Conservation (phyloP, 2,329 filamentous ascomycete species). For the Aspergillus versicolor region DNA sequence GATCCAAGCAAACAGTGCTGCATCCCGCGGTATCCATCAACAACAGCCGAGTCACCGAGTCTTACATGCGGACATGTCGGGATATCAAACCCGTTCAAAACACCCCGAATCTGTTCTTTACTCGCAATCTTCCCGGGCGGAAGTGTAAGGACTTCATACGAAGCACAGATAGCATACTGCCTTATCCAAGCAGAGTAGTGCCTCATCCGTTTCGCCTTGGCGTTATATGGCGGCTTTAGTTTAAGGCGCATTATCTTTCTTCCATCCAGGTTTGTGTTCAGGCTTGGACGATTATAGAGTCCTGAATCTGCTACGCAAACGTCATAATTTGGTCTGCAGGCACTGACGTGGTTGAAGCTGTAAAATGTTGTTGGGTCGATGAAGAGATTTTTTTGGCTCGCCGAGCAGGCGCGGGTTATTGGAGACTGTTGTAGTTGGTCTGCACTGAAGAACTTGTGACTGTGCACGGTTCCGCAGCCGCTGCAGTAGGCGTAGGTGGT, state of each 20-base stretch:
- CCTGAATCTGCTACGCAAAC: too few relatives aligned
- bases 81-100: conserved; percentile 2
- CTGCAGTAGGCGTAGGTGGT: neutral
- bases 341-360: neutral
- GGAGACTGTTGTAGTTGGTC: neutral
- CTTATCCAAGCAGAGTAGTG: neutral
- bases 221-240: too few relatives aligned
- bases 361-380: neutral
- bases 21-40: neutral
- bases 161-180: neutral
- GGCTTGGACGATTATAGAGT: too few relatives aligned
- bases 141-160: neutral
- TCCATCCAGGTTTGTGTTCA: too few relatives aligned
- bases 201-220: too few relatives aligned
- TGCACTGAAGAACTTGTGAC: neutral
- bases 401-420: neutral
- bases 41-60: neutral
- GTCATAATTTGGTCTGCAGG: neutral
- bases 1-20: neutral
- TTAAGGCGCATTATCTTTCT: too few relatives aligned
- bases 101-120: neutral
- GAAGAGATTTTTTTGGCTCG: neutral
- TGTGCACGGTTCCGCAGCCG: neutral
- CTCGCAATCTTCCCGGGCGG: neutral
- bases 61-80: conserved; percentile 3